Evolutionary conservation across 106 monocot genomes (phyloP).

Genomic region (Dioscorea alata): DNA sequence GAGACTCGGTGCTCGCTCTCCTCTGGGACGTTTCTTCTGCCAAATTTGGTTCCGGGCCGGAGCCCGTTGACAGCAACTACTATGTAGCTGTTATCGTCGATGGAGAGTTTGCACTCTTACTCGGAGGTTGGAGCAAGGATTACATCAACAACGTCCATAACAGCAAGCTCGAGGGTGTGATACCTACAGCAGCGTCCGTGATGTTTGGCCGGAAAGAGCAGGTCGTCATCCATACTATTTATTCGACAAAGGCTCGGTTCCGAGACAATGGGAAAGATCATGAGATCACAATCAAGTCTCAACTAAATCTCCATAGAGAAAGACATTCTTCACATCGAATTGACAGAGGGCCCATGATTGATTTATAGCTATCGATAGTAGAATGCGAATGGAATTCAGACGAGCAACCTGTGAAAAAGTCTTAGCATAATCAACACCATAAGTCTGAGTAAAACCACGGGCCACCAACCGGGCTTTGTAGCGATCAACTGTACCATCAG

Average conservation of each 20-base stretch:
- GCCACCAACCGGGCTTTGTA: no score
- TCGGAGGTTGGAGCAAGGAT: constrained; percentile 24
- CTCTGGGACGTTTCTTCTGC: constrained; percentile 58
- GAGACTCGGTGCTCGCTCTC: constrained; percentile 14
- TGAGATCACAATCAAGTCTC: constrained; percentile 41
- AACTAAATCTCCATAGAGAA: no score
- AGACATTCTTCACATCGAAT: no score
- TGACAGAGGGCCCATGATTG: no score
- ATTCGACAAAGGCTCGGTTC: constrained; percentile 35
- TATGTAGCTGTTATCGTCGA: constrained; percentile 32
- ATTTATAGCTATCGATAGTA: no score
- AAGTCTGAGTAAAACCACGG: no score
- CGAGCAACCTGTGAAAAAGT: no score
- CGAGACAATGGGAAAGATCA: constrained; percentile 34
- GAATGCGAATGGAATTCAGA: no score
- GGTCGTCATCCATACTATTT: constrained; percentile 8
- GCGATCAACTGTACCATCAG: no score
- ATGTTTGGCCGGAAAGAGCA: constrained; percentile 33
- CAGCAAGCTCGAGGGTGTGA: constrained; percentile 6
- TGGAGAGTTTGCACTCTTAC: constrained; percentile 26
- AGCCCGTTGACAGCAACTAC: constrained; percentile 37
- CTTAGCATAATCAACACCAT: no score
- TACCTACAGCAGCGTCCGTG: constrained; percentile 11
- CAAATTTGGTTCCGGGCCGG: constrained; percentile 40
- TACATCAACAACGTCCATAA: not conserved